phyloP scores from a whole-genome alignment of 75 land plant species.

The Adiantum capillusveneris region DNA sequence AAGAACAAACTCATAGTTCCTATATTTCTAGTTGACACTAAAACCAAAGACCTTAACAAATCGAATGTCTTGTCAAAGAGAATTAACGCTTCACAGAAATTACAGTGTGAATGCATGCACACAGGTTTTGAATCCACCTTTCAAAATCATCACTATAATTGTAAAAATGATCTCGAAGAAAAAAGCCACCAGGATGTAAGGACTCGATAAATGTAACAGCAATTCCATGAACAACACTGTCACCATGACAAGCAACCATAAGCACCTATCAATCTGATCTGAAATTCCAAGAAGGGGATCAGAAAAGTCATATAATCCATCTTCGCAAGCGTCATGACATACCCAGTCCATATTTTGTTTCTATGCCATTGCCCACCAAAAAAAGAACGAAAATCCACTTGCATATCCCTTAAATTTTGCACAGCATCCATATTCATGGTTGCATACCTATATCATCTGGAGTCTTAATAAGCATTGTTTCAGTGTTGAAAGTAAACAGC shows the following conservation, averaged over 20 bases:
- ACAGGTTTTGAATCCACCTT: slow-evolving; percentile 24
- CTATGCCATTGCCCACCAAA: slow-evolving; percentile 50
- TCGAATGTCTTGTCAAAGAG: too few species aligned
- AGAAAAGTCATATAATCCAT: neutral
- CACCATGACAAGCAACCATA: slow-evolving; percentile 3
- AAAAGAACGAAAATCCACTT: slow-evolving; percentile 44
- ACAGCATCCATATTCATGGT: slow-evolving; percentile 34
- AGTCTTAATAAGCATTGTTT: too few species aligned
- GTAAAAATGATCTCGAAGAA: slow-evolving; percentile 38
- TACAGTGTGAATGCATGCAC: neutral
- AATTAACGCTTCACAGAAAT: too few species aligned
- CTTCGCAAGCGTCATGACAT: slow-evolving; percentile 4
- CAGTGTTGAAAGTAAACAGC: neutral
- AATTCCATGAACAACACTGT: slow-evolving; percentile 50
- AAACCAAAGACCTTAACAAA: too few species aligned
- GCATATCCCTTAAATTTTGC: slow-evolving; percentile 40
- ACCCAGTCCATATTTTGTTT: slow-evolving; percentile 73
- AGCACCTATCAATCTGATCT: neutral
- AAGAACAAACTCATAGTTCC: too few species aligned
- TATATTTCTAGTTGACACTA: too few species aligned
- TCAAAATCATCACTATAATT: slow-evolving; percentile 70
- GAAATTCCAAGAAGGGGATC: too few species aligned
- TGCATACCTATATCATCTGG: slow-evolving; percentile 35
- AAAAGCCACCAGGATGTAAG: slow-evolving; percentile 40
- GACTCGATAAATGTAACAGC: slow-evolving; percentile 60